phyloP scores from a whole-genome alignment of 495 filamentous ascomycete species.

The Wilcoxina mikolae region DNA sequence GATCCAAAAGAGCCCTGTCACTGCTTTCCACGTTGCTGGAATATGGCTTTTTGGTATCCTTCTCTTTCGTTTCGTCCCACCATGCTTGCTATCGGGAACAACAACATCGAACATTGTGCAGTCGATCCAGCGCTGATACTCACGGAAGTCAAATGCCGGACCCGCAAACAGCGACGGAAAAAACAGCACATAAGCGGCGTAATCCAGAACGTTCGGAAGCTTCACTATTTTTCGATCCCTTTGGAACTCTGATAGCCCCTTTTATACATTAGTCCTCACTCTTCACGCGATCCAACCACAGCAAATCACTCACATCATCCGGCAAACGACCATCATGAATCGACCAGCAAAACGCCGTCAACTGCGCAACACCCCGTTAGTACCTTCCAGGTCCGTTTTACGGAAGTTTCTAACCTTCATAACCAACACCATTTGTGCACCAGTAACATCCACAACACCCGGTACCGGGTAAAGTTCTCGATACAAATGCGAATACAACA shows the following conservation, averaged over 20 bases:
- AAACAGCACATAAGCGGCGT: conserved; percentile 77
- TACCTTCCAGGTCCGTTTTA: not conserved
- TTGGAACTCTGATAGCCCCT: conserved; percentile 68
- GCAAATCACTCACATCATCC: conserved; percentile 34
- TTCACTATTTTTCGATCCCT: conserved; percentile 61
- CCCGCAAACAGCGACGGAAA: conserved; percentile 81
- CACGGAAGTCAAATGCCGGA: conserved; percentile 83
- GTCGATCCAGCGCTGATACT: conserved; percentile 84
- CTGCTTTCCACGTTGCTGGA: conserved; percentile 66
- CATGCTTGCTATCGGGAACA: conserved; percentile 29
- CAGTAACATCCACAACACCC: conserved; percentile 68
- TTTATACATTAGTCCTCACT: not conserved
- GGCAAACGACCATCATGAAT: conserved; percentile 77
- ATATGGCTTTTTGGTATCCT: conserved; percentile 84
- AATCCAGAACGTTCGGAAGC: conserved; percentile 65
- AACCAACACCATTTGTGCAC: conserved; percentile 92
- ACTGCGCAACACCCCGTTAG: conserved; percentile 29
- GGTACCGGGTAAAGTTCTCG: conserved; percentile 56
- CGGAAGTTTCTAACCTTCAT: conserved; percentile 52
- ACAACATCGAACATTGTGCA: conserved; percentile 87
- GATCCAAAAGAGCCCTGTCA: conserved; percentile 62
- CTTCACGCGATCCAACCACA: not conserved
- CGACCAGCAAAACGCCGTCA: conserved; percentile 96
- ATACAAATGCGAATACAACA: conserved; percentile 76
- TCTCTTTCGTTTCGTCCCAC: conserved; percentile 72